Evolutionary conservation across 192 early-diverging fungal species (phyloP).

Genomic region (Dispira simplex): DNA sequence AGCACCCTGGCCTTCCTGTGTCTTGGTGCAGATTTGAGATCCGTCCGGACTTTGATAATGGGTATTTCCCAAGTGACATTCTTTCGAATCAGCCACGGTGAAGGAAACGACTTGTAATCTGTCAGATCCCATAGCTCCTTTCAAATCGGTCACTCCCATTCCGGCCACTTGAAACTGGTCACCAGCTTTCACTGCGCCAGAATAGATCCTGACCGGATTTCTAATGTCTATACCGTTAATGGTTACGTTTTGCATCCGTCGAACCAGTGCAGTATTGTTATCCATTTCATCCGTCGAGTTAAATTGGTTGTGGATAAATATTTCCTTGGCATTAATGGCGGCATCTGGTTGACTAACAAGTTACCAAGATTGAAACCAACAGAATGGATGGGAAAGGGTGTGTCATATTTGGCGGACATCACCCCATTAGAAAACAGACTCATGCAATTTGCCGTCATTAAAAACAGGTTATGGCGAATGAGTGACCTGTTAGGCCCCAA

Average conservation of each 20-base stretch:
- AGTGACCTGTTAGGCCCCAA: conserved; percentile 28
- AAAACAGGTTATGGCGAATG: conserved; percentile 20
- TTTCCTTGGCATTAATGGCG: conserved; percentile 13
- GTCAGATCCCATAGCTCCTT: too few species aligned
- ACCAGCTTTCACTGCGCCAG: not conserved
- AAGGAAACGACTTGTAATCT: not conserved
- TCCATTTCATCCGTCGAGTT: conserved; percentile 20
- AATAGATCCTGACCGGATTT: not conserved
- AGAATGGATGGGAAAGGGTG: not conserved
- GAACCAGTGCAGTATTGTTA: conserved; percentile 30
- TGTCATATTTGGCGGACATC: too few species aligned
- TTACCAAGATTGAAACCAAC: not conserved
- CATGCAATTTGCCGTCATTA: conserved; percentile 34
- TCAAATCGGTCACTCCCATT: not conserved
- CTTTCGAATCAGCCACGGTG: not conserved
- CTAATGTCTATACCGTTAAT: not conserved
- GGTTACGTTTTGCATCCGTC: conserved; percentile 1
- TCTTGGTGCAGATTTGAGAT: not conserved
- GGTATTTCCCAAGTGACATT: not conserved
- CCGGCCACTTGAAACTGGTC: not conserved
- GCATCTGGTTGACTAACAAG: not conserved
- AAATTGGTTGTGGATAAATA: conserved; percentile 27
- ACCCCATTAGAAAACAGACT: too few species aligned
- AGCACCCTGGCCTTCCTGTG: conserved; percentile 13
- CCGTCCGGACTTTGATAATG: conserved; percentile 3